Base-by-base conservation (phyloP, 768 basidiomycete species). In the Lactarius indigo region DNA sequence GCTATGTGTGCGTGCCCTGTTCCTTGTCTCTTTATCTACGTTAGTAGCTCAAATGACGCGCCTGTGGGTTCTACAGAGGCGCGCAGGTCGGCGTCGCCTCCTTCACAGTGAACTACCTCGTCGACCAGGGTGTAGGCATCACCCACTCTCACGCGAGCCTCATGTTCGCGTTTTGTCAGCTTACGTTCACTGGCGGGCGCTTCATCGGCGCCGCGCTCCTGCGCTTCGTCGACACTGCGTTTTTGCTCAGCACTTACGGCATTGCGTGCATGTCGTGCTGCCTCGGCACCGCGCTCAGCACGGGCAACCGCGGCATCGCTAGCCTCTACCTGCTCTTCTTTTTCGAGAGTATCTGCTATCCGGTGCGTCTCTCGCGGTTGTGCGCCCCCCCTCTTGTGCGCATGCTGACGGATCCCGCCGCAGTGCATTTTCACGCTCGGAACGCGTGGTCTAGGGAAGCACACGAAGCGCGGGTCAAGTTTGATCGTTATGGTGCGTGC, bases 281-380 rank as follows among this genome's bases (percentile, higher is more conserved):
- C 60, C 73, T 89, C 64, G 76, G 82, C 58, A 78, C 84, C 57
- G 79, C 85, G 12, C 78, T 82, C 30, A 73, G 85, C 9, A 76
- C 80, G 9, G 87, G 88, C 17, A 77, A 78, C 61, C 77, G 81
- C 5, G 89, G 85, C 39, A 76, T 91, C 50, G 84, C 79, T 12
- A 87, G 83, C 76, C 73, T 90, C 41, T 90, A 88, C 72, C 73
- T 79, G 63, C 76, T 90, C 63, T 89, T 89, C 81, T 88, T 87
- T 80, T 88, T 89, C 73, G 89, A 90, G 75, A 88, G 87, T 35
- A 89, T 90, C 66, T 90, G 88, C 71, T 88, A 87, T 69, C 86
- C 87, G 6, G 84, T 84, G 65, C 68, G 81, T 76, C 5, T 4
- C 10, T 18, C 20, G 1, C 28, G 5, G 15, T 31, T 23, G 5